phyloP scores from a whole-genome alignment of 2,329 filamentous ascomycete genomes.

The Coniochaeta sp. region DNA sequence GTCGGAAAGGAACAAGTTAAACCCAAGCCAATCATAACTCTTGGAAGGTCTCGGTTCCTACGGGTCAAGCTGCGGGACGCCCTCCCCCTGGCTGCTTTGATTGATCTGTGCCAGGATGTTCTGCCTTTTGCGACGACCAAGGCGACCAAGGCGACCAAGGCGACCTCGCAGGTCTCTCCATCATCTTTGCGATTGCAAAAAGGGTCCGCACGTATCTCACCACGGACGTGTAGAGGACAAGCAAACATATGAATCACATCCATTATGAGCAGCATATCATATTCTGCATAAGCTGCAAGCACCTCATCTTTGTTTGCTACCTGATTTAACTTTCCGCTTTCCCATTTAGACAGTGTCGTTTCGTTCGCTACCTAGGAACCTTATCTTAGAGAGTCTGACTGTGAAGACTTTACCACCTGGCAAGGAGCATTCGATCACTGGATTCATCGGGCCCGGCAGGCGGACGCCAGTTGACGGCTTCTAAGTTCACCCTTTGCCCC shows the following conservation, averaged over 20 bases:
- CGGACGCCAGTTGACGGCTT: not conserved
- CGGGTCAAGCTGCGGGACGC: not conserved
- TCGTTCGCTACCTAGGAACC: not conserved
- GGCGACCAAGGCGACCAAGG: not conserved
- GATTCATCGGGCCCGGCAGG: not conserved
- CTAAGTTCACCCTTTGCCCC: not conserved
- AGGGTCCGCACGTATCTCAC: not conserved
- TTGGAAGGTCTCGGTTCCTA: not conserved
- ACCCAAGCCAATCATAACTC: not conserved
- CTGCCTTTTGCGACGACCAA: not conserved
- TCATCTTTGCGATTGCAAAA: not conserved
- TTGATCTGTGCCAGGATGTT: constrained; percentile 1
- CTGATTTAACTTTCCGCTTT: not conserved
- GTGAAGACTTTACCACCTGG: not conserved
- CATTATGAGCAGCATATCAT: not conserved
- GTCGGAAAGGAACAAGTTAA: not conserved
- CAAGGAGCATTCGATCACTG: not conserved
- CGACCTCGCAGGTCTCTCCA: not conserved
- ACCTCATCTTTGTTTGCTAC: not conserved
- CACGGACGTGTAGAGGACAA: not conserved
- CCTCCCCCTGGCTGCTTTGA: not conserved
- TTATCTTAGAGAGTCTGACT: too few species aligned
- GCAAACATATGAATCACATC: not conserved
- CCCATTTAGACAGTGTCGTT: not conserved
- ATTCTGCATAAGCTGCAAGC: not conserved